Conservation (phyloP, 441 rosid genomes). For the Pelargonium myrrhifolium region DNA sequence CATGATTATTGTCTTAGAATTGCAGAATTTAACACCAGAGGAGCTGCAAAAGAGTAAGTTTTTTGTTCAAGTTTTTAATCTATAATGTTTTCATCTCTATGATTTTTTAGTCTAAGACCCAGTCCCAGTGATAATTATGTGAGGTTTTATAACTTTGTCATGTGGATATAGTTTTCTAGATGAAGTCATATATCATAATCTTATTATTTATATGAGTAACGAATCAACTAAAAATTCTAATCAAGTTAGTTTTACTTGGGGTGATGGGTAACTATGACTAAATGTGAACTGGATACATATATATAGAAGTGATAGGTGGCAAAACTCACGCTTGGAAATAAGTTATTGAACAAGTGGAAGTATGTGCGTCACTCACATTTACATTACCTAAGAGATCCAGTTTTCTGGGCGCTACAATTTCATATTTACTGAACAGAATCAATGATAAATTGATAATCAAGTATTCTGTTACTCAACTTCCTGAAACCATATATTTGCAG, state of each 20-base stretch:
- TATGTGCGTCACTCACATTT: not conserved
- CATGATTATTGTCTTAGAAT: conserved; percentile 20
- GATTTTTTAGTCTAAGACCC: not conserved
- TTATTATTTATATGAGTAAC: not conserved
- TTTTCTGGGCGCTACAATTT: not conserved
- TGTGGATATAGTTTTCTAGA: not conserved
- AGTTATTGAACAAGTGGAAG: not conserved
- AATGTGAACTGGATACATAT: not conserved
- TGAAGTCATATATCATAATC: not conserved
- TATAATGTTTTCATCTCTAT: not conserved
- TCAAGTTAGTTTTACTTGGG: not conserved
- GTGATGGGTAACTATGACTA: not conserved
- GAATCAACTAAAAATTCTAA: not conserved
- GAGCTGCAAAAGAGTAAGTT: conserved; percentile 75
- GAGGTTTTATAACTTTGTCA: not conserved
- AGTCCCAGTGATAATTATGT: not conserved
- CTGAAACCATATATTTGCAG: conserved; percentile 32
- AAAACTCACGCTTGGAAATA: not conserved
- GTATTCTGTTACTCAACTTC: not conserved
- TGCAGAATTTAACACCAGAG: conserved; percentile 71
- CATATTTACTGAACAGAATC: conserved; percentile 13
- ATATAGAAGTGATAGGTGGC: not conserved
- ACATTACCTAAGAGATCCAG: not conserved
- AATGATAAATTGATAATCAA: conserved; percentile 10
- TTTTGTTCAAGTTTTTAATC: conserved; percentile 1